Evolutionary conservation across 306 rosid genomes (phyloP), one percentile per base, ranked within the genome.

Genomic region (Prunus salicina): DNA sequence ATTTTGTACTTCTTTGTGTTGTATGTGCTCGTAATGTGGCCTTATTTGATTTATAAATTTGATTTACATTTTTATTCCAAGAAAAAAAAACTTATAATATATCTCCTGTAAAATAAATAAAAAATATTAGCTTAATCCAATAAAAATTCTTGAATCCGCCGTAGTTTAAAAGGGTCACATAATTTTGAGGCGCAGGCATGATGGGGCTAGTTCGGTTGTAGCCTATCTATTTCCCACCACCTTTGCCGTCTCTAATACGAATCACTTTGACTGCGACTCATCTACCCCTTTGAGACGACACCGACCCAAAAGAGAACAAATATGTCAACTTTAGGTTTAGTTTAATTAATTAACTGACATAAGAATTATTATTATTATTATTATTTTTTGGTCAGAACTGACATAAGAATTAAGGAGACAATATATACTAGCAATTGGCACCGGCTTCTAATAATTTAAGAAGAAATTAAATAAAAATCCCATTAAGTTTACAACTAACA

Each of bases 1-100:
- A 6, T 34, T 34, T 34, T 34, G 8, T 34, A 34, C 2, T 34
- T 34, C 2, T 34, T 34, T 34, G 41, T 34, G 41, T 6, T 34
- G 1, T 6, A 0, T 34, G 1, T 6, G 0, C 41, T 6, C 0
- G 2, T 34, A 34, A 6, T 34, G 0, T 34, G 8, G 2, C 7
- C 0, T 34, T 34, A 6, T 6, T 34, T 34, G 8, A 6, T 34
- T 6, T 34, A 34, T 6, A 34, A 34, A 34, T 5, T 34, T 34
- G 8, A 34, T 6, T 34, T 34, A 34, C 8, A 6, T 34, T 34
- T 34, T 6, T 34, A 6, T 34, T 6, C 6, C 1, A 34, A 5
- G 0, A 34, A 0, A 34, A 34, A 1, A 34, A 34, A 34, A 0
- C 41, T 34, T 34, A 6, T 6, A 34, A 34, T 34, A 6, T 34